Evolutionary conservation across 2,329 filamentous ascomycete species (phyloP), one percentile per base, ranked within the genome.

Genomic region (Tolypocladium paradoxum): DNA sequence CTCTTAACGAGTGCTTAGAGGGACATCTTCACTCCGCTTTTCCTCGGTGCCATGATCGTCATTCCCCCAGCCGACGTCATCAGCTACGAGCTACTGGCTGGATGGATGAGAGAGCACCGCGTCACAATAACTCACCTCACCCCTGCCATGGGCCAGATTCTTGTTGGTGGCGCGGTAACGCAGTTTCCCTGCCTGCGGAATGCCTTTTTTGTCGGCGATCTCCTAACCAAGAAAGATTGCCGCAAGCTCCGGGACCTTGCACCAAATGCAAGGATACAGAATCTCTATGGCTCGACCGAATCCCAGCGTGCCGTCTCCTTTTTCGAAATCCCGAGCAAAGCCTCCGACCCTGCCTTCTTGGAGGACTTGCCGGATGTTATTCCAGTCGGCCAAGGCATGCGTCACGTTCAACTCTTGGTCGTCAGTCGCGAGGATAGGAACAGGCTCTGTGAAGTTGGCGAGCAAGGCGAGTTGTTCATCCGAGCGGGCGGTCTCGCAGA

Each of bases 81-180:
- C 55, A 81, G 85, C 52, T 87, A 96, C 66, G 91, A 96, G 70
- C 84, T 54, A 61, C 75, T 96, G 18, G 85, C 85, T 6, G 90
- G 95, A 64, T 99, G 93, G 93, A 89, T 96, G 78, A 76, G 78
- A 51, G 81, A 85, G 51, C 81, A 87, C 64, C 73, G 78, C 53
- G 82, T 87, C 4, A 95, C 85, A 18, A 87, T 90, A 22, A 90
- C 87, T 14, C 92, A 97, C 69, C 73, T 97, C 38, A 99, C 93
- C 1, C 93, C 93, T 12, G 93, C 93, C 54, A 96, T 97, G 91
- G 91, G 91, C 53, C 89, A 96, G 62, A 93, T 97, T 56, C 74
- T 97, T 2, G 85, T 92, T n/a, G 91, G 90, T 45, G 89, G 88
- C 60, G 87, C 90, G 29, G 84, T 74, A 3, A 84, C 88, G 0